A percentile compares a stretch with the other conserved stretches of the same genome.
Evolutionary conservation across 225 moss, liverwort and hornwort species (phyloP).

Genomic region (Thuidium tamariscinum): DNA sequence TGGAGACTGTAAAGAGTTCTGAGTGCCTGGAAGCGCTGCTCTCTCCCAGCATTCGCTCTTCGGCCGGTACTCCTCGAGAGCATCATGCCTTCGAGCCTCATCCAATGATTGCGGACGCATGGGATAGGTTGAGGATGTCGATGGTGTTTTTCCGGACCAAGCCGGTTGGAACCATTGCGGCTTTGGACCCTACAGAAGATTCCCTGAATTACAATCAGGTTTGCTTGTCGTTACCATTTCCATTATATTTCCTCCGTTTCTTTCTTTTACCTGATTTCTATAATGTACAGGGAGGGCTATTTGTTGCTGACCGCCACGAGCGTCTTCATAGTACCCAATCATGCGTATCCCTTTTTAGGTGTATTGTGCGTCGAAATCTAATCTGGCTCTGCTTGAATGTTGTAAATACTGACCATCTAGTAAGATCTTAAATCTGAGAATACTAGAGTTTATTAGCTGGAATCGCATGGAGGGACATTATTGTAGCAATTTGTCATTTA

Average conservation of each 20-base stretch:
- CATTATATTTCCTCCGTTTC: slow-evolving; percentile 9
- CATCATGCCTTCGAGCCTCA: slow-evolving; percentile 68
- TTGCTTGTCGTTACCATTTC: slow-evolving; percentile 4
- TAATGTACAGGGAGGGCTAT: background rate
- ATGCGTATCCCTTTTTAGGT: background rate
- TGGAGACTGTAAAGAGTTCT: slow-evolving; percentile 94
- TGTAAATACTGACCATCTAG: no score
- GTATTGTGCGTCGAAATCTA: background rate
- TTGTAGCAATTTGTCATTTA: background rate
- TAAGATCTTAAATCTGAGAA: background rate
- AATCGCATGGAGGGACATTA: background rate
- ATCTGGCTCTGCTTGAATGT: background rate
- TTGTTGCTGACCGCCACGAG: background rate
- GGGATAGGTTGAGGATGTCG: slow-evolving; percentile 69
- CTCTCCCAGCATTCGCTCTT: slow-evolving; percentile 55
- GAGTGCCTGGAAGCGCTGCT: slow-evolving; percentile 83
- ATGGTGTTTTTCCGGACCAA: slow-evolving; percentile 60
- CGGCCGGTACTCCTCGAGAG: slow-evolving; percentile 63
- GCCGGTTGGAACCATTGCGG: slow-evolving; percentile 92
- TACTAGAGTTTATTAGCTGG: background rate
- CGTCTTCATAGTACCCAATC: slow-evolving; percentile 26
- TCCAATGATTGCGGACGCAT: slow-evolving; percentile 70
- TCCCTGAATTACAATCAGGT: slow-evolving; percentile 98
- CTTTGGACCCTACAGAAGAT: slow-evolving; percentile 83
- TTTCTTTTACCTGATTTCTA: background rate